Conservation (phyloP, 192 early-diverging fungal species). For the Coemansia aciculifera region DNA sequence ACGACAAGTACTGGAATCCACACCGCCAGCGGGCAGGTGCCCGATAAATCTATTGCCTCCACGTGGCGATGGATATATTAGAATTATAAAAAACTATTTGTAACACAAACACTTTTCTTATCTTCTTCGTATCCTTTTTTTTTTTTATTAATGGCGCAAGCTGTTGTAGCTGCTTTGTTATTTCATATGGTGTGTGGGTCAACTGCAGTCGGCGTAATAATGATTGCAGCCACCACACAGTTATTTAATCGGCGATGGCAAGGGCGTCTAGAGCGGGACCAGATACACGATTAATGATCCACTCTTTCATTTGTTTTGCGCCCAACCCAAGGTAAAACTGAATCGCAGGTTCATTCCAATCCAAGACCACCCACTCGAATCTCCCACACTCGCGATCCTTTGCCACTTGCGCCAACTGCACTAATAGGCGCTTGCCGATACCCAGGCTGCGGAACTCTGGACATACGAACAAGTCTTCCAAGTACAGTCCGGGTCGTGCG, state of each 20-base stretch:
- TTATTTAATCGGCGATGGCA: conserved; percentile 18
- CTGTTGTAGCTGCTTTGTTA: conserved; percentile 2
- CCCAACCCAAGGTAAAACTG: conserved; percentile 75
- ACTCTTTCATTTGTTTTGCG: conserved; percentile 69
- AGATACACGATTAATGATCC: conserved; percentile 73
- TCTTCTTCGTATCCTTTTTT: neutral
- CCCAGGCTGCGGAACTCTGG: conserved; percentile 64
- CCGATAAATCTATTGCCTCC: neutral
- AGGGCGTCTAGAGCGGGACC: conserved; percentile 60
- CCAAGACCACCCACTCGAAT: conserved; percentile 82
- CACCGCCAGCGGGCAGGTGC: conserved; percentile 3
- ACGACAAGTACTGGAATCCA: conserved; percentile 64
- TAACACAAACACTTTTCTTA: neutral
- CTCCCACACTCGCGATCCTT: conserved; percentile 67
- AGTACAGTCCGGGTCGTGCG: conserved; percentile 74
- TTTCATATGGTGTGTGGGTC: conserved; percentile 21
- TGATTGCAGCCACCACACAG: conserved; percentile 7
- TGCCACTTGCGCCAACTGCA: conserved; percentile 67
- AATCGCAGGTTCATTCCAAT: conserved; percentile 82
- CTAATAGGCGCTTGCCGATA: conserved; percentile 69
- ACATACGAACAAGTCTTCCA: conserved; percentile 81
- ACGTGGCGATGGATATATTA: neutral
- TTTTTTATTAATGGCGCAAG: neutral
- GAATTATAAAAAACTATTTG: neutral
- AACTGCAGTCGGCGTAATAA: conserved; percentile 13